A percentile compares a stretch with the other conserved stretches of the same genome.
These are phyloP conservation scores for Myxozyma vanderwaltii DNA, from an alignment of 805 yeast species.

Conservation along the genomic window DNA sequence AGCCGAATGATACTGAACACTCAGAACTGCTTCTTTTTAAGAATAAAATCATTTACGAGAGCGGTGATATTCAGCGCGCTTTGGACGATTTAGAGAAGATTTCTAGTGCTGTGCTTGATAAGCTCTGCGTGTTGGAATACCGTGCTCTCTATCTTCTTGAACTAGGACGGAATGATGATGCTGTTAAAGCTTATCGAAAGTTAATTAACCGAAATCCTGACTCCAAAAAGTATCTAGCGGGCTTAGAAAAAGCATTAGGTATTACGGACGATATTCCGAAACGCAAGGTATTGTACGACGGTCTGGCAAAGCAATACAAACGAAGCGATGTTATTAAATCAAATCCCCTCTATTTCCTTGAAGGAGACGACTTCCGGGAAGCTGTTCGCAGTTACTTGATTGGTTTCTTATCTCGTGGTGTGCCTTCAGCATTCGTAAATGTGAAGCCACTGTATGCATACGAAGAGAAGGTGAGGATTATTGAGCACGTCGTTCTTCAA, in stretches of 20 bases:
- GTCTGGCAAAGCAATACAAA: conserved; percentile 72
- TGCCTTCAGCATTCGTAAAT: conserved; percentile 86
- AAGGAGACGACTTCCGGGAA: conserved; percentile 52
- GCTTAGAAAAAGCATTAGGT: conserved; percentile 67
- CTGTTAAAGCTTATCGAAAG: conserved; percentile 66
- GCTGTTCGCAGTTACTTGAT: conserved; percentile 59
- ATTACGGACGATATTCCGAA: conserved; percentile 48
- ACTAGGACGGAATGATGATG: conserved; percentile 60
- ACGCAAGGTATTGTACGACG: conserved; percentile 63
- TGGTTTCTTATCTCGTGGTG: conserved; percentile 70
- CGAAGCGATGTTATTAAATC: conserved; percentile 72
- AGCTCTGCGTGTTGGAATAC: conserved; percentile 62
- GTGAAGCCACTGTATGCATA: conserved; percentile 76
- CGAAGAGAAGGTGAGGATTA: conserved; percentile 44
- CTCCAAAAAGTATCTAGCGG: conserved; percentile 61
- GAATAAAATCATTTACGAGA: conserved; percentile 61
- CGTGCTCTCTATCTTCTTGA: conserved; percentile 65
- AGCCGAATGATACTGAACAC: conserved; percentile 55
- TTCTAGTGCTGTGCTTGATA: conserved; percentile 58
- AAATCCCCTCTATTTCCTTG: conserved; percentile 73
- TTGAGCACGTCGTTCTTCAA: conserved; percentile 57
- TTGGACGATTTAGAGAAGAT: conserved; percentile 57
- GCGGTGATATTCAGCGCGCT: conserved; percentile 67
- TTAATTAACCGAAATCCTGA: conserved; percentile 87
- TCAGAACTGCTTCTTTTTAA: conserved; percentile 79